Percentiles rank a stretch among this genome's conserved stretches.
These are phyloP conservation scores for Thermomyces lanuginosus DNA, from an alignment of 2,329 filamentous ascomycete genomes.

Conservation along the genomic window DNA sequence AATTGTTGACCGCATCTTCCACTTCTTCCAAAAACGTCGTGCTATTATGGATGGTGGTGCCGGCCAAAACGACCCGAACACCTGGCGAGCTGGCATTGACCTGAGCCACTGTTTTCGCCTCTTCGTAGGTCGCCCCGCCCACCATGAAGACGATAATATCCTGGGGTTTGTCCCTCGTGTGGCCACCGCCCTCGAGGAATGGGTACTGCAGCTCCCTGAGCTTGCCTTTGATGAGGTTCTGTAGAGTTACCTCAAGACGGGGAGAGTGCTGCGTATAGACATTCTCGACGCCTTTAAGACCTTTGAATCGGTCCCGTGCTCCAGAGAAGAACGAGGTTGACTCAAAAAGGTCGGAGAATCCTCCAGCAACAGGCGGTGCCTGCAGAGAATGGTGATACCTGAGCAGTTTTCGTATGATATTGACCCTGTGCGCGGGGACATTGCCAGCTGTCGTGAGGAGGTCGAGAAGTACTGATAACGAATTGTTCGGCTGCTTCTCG, in stretches of 20 bases:
- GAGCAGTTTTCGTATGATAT: slow-evolving; percentile 66
- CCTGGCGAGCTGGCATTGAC: slow-evolving; percentile 85
- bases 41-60: slow-evolving; percentile 78
- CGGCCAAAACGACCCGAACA: slow-evolving; percentile 73
- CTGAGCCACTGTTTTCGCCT: slow-evolving; percentile 89
- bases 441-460: slow-evolving; percentile 71
- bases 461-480: slow-evolving; percentile 70
- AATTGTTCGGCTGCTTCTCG: slow-evolving; percentile 68
- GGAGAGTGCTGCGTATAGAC: slow-evolving; percentile 97
- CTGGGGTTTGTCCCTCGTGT: slow-evolving; percentile 86
- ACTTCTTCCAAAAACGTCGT: slow-evolving; percentile 79
- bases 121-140: slow-evolving; percentile 87
- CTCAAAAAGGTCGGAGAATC: slow-evolving; percentile 84
- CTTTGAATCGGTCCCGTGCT: slow-evolving; percentile 75
- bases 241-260: slow-evolving; percentile 67
- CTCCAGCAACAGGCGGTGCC: slow-evolving; percentile 54
- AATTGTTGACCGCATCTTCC: slow-evolving; percentile 68
- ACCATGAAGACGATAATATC: slow-evolving; percentile 92
- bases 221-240: slow-evolving; percentile 83
- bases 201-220: slow-evolving; percentile 78
- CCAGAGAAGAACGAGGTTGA: slow-evolving; percentile 80
- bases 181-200: slow-evolving; percentile 74
- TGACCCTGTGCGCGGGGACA: slow-evolving; percentile 57
- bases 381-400: slow-evolving; percentile 78
- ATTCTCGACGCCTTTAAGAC: slow-evolving; percentile 92